phyloP scores from a whole-genome alignment of 495 filamentous ascomycete genomes.

The Talaromyces borbonicus region DNA sequence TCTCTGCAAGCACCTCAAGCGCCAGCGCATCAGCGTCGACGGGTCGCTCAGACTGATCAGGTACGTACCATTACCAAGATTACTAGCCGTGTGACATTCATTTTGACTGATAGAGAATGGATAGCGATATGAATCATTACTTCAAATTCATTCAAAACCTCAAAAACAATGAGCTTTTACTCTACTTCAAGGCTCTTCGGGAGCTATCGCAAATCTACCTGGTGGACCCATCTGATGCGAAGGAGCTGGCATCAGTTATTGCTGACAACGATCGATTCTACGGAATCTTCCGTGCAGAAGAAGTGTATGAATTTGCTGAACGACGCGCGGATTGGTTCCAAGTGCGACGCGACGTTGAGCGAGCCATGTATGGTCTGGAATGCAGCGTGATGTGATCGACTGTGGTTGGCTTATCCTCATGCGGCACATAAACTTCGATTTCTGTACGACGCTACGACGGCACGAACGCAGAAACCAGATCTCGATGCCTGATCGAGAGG shows the following conservation, averaged over 20 bases:
- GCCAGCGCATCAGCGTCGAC: conserved; percentile 81
- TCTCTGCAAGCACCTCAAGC: conserved; percentile 93
- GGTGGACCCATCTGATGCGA: conserved; percentile 77
- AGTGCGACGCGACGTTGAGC: conserved; percentile 79
- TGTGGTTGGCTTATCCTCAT: too few species aligned
- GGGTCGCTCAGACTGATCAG: conserved; percentile 87
- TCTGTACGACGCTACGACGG: too few species aligned
- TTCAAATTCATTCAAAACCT: conserved; percentile 73
- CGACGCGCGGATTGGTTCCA: conserved; percentile 88
- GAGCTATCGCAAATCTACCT: conserved; percentile 94
- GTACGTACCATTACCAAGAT: too few species aligned
- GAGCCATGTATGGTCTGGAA: conserved; percentile 95
- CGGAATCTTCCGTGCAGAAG: conserved; percentile 88
- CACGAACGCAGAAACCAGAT: too few species aligned
- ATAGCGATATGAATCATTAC: conserved; percentile 88
- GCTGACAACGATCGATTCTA: conserved; percentile 83
- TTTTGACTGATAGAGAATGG: background rate
- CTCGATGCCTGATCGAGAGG: too few species aligned
- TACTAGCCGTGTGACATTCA: background rate
- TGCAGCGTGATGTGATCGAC: conserved; percentile 79
- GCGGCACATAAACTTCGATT: too few species aligned
- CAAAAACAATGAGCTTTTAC: conserved; percentile 68
- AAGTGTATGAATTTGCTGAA: conserved; percentile 96
- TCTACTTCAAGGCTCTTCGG: conserved; percentile 85
- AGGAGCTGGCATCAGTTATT: conserved; percentile 90